Conservation (phyloP, 495 filamentous ascomycete species). For the Penicillium coprophilum region DNA sequence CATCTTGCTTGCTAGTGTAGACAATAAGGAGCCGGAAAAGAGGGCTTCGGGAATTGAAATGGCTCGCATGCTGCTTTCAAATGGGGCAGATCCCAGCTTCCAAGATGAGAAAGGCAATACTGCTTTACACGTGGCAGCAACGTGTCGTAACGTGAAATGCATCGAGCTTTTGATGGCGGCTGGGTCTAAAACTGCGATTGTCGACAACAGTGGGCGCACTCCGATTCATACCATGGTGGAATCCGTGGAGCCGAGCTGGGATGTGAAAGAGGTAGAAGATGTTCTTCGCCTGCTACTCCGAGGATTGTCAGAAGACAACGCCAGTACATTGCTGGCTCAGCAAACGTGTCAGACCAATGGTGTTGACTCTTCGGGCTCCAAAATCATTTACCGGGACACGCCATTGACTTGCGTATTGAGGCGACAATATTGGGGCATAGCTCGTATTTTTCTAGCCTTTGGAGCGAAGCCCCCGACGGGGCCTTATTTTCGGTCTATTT, state of each 20-base stretch:
- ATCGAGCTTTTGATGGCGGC: not conserved
- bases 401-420: not conserved
- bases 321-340: not conserved
- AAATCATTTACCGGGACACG: not conserved
- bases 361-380: not conserved
- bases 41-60: not conserved
- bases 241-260: not conserved
- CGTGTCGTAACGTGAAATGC: not conserved
- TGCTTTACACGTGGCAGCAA: not conserved
- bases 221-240: not conserved
- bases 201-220: not conserved
- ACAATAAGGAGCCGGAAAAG: not conserved
- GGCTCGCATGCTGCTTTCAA: not conserved
- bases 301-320: not conserved
- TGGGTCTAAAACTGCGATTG: not conserved
- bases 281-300: not conserved
- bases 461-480: not conserved
- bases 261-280: not conserved
- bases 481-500: not conserved
- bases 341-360: not conserved
- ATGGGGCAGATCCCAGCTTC: not conserved
- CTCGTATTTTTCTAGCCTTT: not conserved
- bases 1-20: not conserved
- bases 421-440: not conserved
- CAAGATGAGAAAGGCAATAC: not conserved